Evolutionary conservation across 176 grass and related monocot genomes (phyloP).

Genomic region (Alloteropsis semialata): DNA sequence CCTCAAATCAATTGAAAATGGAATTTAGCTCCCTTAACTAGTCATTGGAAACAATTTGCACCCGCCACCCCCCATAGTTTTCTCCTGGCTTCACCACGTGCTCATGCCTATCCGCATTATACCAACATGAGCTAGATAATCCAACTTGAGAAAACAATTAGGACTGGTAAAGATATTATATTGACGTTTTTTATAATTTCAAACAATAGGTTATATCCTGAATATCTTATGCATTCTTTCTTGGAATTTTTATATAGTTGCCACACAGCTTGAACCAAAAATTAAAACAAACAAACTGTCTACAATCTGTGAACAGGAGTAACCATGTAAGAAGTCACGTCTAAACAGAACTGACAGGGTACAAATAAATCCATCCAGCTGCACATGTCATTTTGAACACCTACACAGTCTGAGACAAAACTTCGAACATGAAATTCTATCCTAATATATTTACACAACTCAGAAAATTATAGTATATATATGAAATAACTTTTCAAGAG

Average conservation of each 20-base stretch:
- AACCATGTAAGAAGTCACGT: neutral
- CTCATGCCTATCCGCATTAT: neutral
- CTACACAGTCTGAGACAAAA: neutral
- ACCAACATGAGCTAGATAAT: constrained; percentile 4
- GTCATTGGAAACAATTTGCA: too few relatives aligned
- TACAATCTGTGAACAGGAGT: neutral
- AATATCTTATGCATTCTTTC: neutral
- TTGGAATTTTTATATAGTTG: neutral
- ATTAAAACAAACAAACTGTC: neutral
- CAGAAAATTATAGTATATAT: neutral
- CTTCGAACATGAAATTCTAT: neutral
- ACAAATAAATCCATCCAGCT: neutral
- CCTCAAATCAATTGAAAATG: too few relatives aligned
- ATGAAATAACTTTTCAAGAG: neutral
- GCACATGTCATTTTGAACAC: neutral
- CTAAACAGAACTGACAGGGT: neutral
- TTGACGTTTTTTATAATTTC: neutral
- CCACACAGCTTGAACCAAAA: neutral
- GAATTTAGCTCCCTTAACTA: too few relatives aligned
- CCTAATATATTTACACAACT: neutral
- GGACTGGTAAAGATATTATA: neutral
- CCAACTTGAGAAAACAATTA: neutral
- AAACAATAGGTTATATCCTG: neutral
- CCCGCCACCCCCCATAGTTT: too few relatives aligned
- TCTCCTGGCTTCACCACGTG: too few relatives aligned